Evolutionary conservation across 2,329 filamentous ascomycete genomes (phyloP), one percentile per base, ranked within the genome.

Genomic region (Fusarium buharicum): DNA sequence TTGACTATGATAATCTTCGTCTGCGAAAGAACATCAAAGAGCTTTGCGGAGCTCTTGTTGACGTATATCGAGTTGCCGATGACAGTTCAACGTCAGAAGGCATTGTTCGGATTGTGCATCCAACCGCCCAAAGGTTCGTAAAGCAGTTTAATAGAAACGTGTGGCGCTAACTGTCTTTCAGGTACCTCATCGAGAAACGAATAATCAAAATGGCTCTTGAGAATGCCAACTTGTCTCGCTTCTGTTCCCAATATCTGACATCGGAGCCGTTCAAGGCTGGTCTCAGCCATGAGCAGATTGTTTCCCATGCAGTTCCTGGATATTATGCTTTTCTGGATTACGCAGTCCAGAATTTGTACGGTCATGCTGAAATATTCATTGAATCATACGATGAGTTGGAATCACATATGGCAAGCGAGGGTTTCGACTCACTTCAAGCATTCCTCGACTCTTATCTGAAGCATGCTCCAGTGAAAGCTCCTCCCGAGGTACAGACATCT

Each of bases 261-360:
- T 63, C 59, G 1, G n/a, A 2, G 3, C 59, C 59, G 6, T 62
- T 60, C 11, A 17, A 7, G 8, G 18, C 18, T 4, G 45, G 45
- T 4, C 1, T 17, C 2, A 16, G 28, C 9, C 5, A n/a, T 4
- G 11, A 33, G 4, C n/a, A 43, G 4, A 17, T 30, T 6, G 4
- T 3, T 3, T 34, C 22, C 16, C 18, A 46, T 12, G 48, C 48
- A 28, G 12, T 6, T 7, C 13, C 22, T 16, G 49, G 59, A 9
- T 57, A 46, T 14, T 63, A 50, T 12, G 37, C 34, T 20, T 36
- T 59, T 12, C 27, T 56, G 22, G 59, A 65, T 10, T 63, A 63
- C 24, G 47, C 59, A 2, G 55, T 37, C 1, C 50, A 55, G 17
- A 34, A 39, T 9, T 65, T 55, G 51, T 65, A 53, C 28, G 43